Base-by-base conservation (phyloP, 192 early-diverging fungal species). In the Mortierella claussenii region DNA sequence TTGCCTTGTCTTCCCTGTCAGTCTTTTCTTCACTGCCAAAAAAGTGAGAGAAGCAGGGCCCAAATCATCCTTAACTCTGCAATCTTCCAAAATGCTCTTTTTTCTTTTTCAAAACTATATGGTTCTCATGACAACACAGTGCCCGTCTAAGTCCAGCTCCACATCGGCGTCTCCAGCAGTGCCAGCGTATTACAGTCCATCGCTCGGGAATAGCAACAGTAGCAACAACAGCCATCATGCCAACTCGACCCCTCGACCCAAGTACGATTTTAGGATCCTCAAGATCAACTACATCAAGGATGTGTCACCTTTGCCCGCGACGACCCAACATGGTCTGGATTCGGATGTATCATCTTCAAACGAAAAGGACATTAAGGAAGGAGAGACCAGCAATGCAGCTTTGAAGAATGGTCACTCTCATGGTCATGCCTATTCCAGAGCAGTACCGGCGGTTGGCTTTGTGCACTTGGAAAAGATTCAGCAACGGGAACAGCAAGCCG, bases 211-310 rank as follows among this genome's bases (percentile, higher is more conserved):
- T 42, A 60, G 48, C 27, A 57, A 40, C 30, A 26, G 40, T 40
- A n/a, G n/a, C n/a, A n/a, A n/a, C n/a, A n/a, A n/a, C n/a, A n/a
- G n/a, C n/a, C n/a, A n/a, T n/a, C n/a, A n/a, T n/a, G n/a, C n/a
- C n/a, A n/a, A n/a, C n/a, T n/a, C n/a, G n/a, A 65, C 51, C 18
- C 24, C 46, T 47, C 43, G 65, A 32, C 66, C 47, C 15, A 87
- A 87, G 59, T 66, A 65, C 50, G 79, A 81, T 55, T 88, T 88
- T 56, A 79, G 82, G 28, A 85, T 89, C 30, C 57, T 89, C 34
- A 89, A 89, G 62, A 82, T 88, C 47, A 82, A 80, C 34, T 80
- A 80, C 31, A 80, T 89, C 49, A 89, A 89, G 52, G 89, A 90
- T 10, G 70, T 87, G 12, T 32, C 69, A 10, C 81, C 78, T 18